Evolutionary conservation across 257 asterid species (phyloP).

Genomic region (Fraxinus excelsior): DNA sequence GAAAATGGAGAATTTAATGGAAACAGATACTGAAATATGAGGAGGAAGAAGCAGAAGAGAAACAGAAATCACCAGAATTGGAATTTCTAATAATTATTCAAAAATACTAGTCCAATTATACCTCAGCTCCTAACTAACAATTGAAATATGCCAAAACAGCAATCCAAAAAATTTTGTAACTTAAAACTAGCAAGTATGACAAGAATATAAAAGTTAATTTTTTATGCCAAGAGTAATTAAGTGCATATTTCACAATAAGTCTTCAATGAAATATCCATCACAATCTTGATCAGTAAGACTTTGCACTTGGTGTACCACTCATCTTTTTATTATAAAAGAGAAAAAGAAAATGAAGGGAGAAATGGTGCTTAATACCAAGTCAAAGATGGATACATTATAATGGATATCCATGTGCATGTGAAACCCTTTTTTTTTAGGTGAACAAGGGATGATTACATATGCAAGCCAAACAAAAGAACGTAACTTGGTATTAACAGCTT

Average conservation of each 20-base stretch:
- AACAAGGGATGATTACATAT: conserved; percentile 8
- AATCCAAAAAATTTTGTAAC: too few relatives aligned
- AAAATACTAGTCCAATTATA: neutral
- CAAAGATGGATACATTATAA: neutral
- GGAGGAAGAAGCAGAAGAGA: neutral
- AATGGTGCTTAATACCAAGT: neutral
- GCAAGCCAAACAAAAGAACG: neutral
- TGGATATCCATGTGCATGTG: too few relatives aligned
- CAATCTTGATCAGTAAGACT: neutral
- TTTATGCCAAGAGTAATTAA: too few relatives aligned
- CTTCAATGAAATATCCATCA: neutral
- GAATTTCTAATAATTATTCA: neutral
- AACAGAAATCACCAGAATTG: neutral
- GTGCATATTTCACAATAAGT: neutral
- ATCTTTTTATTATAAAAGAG: neutral
- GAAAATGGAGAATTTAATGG: neutral
- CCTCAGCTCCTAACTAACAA: too few relatives aligned
- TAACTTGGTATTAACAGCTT: conserved; percentile 1
- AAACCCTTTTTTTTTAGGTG: neutral
- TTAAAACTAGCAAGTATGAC: too few relatives aligned
- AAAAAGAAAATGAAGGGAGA: neutral
- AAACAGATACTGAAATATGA: neutral
- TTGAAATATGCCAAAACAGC: too few relatives aligned
- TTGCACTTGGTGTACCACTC: neutral
- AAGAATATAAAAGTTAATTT: too few relatives aligned